Base-by-base conservation (phyloP, 2,329 filamentous ascomycete species). In the Macrophomina pseudophaseolina region DNA sequence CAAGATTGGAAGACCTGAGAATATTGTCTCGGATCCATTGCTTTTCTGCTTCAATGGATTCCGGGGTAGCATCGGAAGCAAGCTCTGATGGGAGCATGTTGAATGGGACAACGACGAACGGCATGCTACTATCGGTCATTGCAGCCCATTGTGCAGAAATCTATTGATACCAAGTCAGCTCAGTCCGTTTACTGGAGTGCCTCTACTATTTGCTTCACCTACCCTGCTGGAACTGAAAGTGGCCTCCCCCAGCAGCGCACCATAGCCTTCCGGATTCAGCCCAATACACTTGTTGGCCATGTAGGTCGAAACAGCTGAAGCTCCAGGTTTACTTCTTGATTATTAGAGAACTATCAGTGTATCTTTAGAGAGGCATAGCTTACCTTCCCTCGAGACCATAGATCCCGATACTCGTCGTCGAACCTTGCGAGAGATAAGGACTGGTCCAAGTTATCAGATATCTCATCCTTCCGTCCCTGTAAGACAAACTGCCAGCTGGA, bases 381-480 rank as follows among this genome's bases (percentile, higher is more conserved):
- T 69, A 74, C 78, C 78, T 80, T 30, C 82, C 82, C 68, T 84
- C 81, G 1, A 83, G 77, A 3, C 82, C 82, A 67, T 79, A 81
- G 42, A 82, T 72, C 0, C 80, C 80, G 58, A 82, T 82, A 5
- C 76, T 81, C 0, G 76, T 75, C 0, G 74, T 72, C 0, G 79
- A 78, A 0, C 80, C 81, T 28, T 78, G 75, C 0, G 78, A 80
- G 0, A 83, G 70, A 28, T 78, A 79, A 0, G 81, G 81, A 1
- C 75, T 76, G 0, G 80, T 80, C 81, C 82, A 84, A 0, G 82
- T 82, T 30, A 84, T 76, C 4, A 82, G 65, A 66, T 76, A 78
- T 35, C 79, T 72, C 79, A 83, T 82, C 0, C 81, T 70, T 0
- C 75, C 81, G 53, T 84, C 82, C 0, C 77, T 74, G 59, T 84